Conservation (phyloP, 495 filamentous ascomycete species). For the Glonium stellatum region DNA sequence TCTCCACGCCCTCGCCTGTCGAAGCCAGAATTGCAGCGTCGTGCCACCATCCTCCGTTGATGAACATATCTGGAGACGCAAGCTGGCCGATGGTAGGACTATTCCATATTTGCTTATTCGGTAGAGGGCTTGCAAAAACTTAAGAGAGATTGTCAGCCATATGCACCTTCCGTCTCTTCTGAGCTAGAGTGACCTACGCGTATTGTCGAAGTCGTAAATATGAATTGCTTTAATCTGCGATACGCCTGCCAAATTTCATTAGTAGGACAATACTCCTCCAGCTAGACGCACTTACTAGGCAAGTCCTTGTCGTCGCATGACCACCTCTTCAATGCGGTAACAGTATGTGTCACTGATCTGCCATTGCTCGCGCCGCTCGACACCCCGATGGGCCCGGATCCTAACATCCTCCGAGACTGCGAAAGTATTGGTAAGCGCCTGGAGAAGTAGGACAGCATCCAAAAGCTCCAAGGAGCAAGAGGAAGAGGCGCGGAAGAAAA, state of each 20-base stretch:
- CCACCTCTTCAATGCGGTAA: slow-evolving; percentile 75
- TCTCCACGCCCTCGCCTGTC: slow-evolving; percentile 75
- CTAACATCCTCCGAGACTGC: slow-evolving; percentile 6
- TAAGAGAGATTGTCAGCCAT: not conserved
- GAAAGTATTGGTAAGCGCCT: slow-evolving; percentile 1
- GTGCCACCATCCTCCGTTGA: slow-evolving; percentile 96
- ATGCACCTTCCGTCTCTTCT: not conserved
- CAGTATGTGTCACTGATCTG: slow-evolving; percentile 42
- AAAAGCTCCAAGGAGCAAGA: not conserved
- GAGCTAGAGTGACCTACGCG: slow-evolving; percentile 50
- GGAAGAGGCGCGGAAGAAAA: not conserved
- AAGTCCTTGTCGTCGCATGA: slow-evolving; percentile 66
- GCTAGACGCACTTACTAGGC: slow-evolving; percentile 45
- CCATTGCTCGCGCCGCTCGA: slow-evolving; percentile 1
- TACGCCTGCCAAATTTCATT: slow-evolving; percentile 40
- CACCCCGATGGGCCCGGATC: slow-evolving; percentile 3
- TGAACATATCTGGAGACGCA: slow-evolving; percentile 64
- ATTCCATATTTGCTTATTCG: slow-evolving; percentile 85
- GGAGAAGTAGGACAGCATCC: not conserved
- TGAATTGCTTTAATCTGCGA: slow-evolving; percentile 73
- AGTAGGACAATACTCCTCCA: slow-evolving; percentile 6
- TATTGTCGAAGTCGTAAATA: slow-evolving; percentile 99
- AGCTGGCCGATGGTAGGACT: slow-evolving; percentile 65
- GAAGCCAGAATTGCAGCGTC: slow-evolving; percentile 76
- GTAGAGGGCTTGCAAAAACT: slow-evolving; percentile 89